Conservation (phyloP, 306 rosid genomes). For the Lathyrus sativus region DNA sequence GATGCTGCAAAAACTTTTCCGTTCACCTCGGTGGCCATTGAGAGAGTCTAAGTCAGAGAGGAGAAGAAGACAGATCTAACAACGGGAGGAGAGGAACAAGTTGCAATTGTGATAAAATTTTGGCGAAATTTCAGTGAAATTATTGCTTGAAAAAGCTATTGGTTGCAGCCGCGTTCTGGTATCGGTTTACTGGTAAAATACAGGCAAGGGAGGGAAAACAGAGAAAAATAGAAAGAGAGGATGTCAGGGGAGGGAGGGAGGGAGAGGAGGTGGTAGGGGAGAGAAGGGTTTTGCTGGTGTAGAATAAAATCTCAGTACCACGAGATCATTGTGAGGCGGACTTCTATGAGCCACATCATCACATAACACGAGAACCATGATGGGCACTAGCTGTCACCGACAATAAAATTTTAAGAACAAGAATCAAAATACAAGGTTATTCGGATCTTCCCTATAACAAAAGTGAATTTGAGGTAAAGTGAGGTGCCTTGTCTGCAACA, state of each 20-base stretch:
- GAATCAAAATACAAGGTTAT: background rate
- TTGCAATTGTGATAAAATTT: background rate
- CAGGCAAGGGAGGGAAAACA: background rate
- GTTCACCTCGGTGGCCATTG: slow-evolving; percentile 61
- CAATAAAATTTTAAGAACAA: background rate
- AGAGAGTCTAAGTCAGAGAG: background rate
- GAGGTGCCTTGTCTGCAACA: background rate
- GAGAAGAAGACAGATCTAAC: background rate
- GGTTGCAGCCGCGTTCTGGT: background rate
- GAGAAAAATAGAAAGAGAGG: background rate
- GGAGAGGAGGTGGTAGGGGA: background rate
- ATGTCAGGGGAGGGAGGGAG: background rate
- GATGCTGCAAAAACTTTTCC: slow-evolving; percentile 75
- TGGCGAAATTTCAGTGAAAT: background rate
- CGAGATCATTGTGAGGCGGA: background rate
- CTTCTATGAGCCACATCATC: background rate
- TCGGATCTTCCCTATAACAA: background rate
- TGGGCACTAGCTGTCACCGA: background rate
- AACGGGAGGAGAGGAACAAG: background rate
- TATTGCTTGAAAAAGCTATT: background rate
- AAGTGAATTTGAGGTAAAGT: background rate
- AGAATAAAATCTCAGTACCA: background rate
- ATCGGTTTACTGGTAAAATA: background rate
- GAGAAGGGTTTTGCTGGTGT: background rate
- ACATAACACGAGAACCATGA: background rate